Evolutionary conservation across 768 basidiomycete genomes (phyloP), one percentile per base, ranked within the genome.

Genomic region (Podaxis sp.): DNA sequence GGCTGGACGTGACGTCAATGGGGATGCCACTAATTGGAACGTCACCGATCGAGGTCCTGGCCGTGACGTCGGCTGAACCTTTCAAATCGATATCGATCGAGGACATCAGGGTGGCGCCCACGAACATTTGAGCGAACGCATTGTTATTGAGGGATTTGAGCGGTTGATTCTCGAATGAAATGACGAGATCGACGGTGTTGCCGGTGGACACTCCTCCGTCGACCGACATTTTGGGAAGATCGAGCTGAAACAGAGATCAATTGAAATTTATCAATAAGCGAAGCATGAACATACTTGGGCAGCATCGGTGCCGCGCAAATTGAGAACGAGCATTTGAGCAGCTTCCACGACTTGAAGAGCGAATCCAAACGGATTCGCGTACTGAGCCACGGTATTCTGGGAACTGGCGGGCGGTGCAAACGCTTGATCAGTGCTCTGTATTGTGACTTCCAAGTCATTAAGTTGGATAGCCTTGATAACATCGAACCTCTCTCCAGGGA

Each of bases 341-440:
- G 84, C 76, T 65, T 82, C 77, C 11, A 85, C 71, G 24, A 89
- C 86, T 68, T 90, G 87, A 58, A 91, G 70, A 11, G 86, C 83
- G 74, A 92, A 92, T 3, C 89, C 89, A 70, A 91, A 91, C 0
- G 90, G 89, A 72, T 90, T 92, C 72, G 82, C 84, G 71, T 88
- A 89, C 65, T 79, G 74, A 15, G 85, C 87, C 2, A 85, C 59
- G 0, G 85, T 86, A 56, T 77, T 72, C 44, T 80, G 73, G 3
- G 87, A 89, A 65, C 84, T 82, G 0, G 87, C 75, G n/a, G 81
- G 75, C 0, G 89, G 87, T 1, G 83, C 81, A 66, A 84, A 89
- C 0, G 84, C 78, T 70, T 90, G 77, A 57, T 79, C 77, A 42
- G 78, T 77, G 6, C 77, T 79, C 28, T 80, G 71, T 72, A 90